These are phyloP conservation scores for Limtongozyma cylindracea DNA, from an alignment of 805 yeast species.

Conservation along the genomic window DNA sequence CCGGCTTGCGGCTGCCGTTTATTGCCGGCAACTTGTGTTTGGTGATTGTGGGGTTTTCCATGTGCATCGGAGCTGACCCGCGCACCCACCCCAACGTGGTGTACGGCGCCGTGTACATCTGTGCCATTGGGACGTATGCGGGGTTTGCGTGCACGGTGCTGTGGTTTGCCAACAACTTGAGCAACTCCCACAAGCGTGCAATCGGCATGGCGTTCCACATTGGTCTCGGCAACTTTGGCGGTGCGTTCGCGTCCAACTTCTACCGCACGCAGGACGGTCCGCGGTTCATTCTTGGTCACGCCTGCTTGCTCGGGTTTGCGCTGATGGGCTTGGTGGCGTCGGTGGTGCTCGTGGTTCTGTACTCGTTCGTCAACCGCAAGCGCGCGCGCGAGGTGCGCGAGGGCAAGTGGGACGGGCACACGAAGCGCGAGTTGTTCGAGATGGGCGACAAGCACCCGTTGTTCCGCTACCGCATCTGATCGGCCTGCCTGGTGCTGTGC, in stretches of 20 bases:
- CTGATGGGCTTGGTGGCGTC: constrained; percentile 7
- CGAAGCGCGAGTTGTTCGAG: constrained; percentile 7
- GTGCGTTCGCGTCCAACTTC: constrained; percentile 10
- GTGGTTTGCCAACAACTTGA: constrained; percentile 12
- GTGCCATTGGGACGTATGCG: constrained; percentile 7
- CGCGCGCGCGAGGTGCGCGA: constrained; percentile 1
- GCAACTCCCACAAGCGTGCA: constrained; percentile 11
- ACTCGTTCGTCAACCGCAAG: constrained; percentile 5
- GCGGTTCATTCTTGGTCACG: constrained; percentile 7
- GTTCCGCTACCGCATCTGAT: constrained; percentile 6
- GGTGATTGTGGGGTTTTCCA: constrained; percentile 9
- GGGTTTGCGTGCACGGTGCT: constrained; percentile 8
- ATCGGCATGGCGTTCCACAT: constrained; percentile 14
- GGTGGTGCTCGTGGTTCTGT: constrained; percentile 4
- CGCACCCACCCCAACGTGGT: constrained; percentile 5
- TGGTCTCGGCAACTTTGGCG: constrained; percentile 13
- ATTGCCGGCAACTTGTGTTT: constrained; percentile 4
- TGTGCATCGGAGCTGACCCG: constrained; percentile 7
- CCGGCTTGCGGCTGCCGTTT: constrained; percentile 9
- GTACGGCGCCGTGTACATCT: constrained; percentile 8
- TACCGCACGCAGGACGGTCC: constrained; percentile 8
- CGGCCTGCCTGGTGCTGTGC: too few relatives aligned
- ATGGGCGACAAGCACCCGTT: constrained; percentile 18
- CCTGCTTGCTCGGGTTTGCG: constrained; percentile 8
- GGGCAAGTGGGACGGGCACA: constrained; percentile 8